Evolutionary conservation across 805 yeast genomes (phyloP).

Genomic region (Metschnikowia henanensis): DNA sequence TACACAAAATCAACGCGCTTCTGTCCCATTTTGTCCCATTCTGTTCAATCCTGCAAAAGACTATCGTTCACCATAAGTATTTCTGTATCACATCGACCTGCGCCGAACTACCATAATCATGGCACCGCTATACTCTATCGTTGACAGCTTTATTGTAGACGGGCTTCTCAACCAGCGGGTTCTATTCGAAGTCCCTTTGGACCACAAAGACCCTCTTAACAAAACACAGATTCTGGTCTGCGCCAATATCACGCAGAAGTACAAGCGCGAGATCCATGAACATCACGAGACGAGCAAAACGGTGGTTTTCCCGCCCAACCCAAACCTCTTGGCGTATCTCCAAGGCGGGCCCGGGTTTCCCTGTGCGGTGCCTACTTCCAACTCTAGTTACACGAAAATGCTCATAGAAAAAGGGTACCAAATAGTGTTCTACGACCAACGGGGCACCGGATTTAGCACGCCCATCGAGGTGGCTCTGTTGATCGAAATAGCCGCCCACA

Average conservation of each 20-base stretch:
- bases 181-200: slow-evolving; percentile 23
- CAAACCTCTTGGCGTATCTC: slow-evolving; percentile 41
- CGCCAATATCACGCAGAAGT: slow-evolving; percentile 35
- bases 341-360: slow-evolving; percentile 61
- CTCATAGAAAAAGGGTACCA: slow-evolving; percentile 43
- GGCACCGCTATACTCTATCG: slow-evolving; percentile 4
- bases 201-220: slow-evolving; percentile 17
- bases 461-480: slow-evolving; percentile 41
- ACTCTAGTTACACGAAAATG: slow-evolving; percentile 36
- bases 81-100: not conserved
- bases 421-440: slow-evolving; percentile 51
- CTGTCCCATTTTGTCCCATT: too few species aligned
- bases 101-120: not conserved
- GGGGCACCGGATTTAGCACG: slow-evolving; percentile 60
- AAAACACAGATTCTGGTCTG: slow-evolving; percentile 21
- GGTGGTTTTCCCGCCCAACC: slow-evolving; percentile 26
- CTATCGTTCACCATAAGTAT: too few species aligned
- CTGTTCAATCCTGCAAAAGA: too few species aligned
- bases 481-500: slow-evolving; percentile 6
- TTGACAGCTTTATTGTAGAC: slow-evolving; percentile 19
- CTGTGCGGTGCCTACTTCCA: slow-evolving; percentile 37
- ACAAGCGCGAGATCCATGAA: slow-evolving; percentile 21
- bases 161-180: slow-evolving; percentile 20
- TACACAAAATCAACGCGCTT: too few species aligned
- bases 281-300: slow-evolving; percentile 4